Percentiles rank a stretch among this genome's conserved stretches.
These are phyloP conservation scores for Alternaria arbusti DNA, from an alignment of 2,329 filamentous ascomycete species.

Conservation along the genomic window DNA sequence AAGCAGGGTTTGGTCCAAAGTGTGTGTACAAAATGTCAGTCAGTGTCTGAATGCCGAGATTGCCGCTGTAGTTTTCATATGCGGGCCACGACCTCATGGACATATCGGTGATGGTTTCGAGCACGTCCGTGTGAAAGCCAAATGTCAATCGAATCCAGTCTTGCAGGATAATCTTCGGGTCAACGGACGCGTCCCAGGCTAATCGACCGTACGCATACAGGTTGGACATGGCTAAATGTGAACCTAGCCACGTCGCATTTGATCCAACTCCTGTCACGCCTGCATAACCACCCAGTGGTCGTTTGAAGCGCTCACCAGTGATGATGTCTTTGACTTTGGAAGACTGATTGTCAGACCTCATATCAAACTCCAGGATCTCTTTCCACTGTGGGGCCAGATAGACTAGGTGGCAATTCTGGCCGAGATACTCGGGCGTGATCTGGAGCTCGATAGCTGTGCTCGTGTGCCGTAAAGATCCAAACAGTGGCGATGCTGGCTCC, in stretches of 20 bases:
- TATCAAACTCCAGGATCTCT: conserved; percentile 70
- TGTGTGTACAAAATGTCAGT: conserved; percentile 72
- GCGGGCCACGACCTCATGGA: conserved; percentile 73
- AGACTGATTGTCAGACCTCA: conserved; percentile 63
- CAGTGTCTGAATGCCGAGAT: conserved; percentile 72
- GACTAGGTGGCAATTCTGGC: conserved; percentile 72
- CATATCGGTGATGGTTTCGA: conserved; percentile 66
- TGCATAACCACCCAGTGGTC: conserved; percentile 66
- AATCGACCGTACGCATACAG: conserved; percentile 72
- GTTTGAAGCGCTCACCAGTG: conserved; percentile 64
- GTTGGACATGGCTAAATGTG: conserved; percentile 69
- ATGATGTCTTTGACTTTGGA: conserved; percentile 67
- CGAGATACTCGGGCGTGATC: conserved; percentile 73
- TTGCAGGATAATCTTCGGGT: conserved; percentile 60
- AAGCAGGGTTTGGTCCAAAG: conserved; percentile 71
- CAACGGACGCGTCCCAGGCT: conserved; percentile 66
- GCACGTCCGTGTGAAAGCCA: conserved; percentile 59
- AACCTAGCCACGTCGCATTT: conserved; percentile 72
- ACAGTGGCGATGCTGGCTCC: conserved; percentile 70
- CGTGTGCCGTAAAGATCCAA: conserved; percentile 59
- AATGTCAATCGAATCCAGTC: conserved; percentile 75
- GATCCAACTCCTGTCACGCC: conserved; percentile 72
- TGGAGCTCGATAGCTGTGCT: conserved; percentile 68
- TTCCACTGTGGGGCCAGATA: conserved; percentile 74
- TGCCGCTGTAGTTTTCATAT: conserved; percentile 74